Conservation (phyloP, 2,329 filamentous ascomycete genomes). For the Neonectria magnoliae region DNA sequence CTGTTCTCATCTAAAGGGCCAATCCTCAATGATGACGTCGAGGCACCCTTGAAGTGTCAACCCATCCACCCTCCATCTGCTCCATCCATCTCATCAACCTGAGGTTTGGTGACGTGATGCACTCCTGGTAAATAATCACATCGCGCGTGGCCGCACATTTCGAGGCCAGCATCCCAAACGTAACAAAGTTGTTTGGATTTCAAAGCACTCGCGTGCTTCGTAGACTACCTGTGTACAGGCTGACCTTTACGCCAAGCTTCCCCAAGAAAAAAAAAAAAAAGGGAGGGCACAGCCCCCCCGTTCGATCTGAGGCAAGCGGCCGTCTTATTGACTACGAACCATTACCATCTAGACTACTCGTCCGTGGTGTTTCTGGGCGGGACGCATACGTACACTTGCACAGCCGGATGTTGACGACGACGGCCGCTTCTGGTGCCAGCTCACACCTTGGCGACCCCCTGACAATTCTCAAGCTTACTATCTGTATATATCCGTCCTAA, state of each 20-base stretch:
- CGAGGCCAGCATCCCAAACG: constrained; percentile 5
- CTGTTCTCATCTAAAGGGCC: not conserved
- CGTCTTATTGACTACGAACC: constrained; percentile 4
- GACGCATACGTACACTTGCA: constrained; percentile 9
- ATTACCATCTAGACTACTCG: constrained; percentile 6
- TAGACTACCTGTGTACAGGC: not conserved
- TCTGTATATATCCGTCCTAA: not conserved
- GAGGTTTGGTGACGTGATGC: constrained; percentile 13
- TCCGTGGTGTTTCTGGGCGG: not conserved
- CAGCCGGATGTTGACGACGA: constrained; percentile 24
- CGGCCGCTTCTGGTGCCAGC: constrained; percentile 16
- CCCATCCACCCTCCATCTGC: not conserved
- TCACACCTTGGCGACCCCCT: not conserved
- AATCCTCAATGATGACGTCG: constrained; percentile 7
- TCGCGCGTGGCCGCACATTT: constrained; percentile 1
- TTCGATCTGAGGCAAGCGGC: constrained; percentile 2
- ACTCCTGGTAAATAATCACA: not conserved
- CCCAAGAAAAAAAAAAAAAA: not conserved
- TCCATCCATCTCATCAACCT: constrained; percentile 11
- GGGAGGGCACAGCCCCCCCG: constrained; percentile 17
- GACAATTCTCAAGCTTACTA: not conserved
- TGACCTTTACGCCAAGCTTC: not conserved
- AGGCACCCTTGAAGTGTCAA: not conserved
- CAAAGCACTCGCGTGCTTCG: not conserved
- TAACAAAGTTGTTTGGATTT: not conserved